Conservation (phyloP, 2,329 filamentous ascomycete species). For the Phaeosphaeriaceae sp. region DNA sequence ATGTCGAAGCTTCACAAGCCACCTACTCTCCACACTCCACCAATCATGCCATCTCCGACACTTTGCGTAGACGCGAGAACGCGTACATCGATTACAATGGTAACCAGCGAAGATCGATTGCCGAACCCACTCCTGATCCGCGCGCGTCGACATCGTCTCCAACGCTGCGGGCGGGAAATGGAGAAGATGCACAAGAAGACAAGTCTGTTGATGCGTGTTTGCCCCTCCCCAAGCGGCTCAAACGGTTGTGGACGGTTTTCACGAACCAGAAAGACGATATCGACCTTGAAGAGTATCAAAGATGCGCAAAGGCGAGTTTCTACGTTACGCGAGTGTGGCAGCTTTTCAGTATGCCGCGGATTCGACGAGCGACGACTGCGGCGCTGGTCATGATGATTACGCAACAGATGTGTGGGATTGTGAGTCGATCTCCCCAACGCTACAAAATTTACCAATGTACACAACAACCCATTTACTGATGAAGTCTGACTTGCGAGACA, state of each 20-base stretch:
- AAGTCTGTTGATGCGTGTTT: neutral
- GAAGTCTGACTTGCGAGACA: neutral
- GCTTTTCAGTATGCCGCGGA: constrained; percentile 4
- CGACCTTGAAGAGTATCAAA: constrained; percentile 2
- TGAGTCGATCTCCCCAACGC: neutral
- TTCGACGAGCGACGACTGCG: constrained; percentile 1
- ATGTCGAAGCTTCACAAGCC: neutral
- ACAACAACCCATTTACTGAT: too few relatives aligned
- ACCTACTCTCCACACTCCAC: neutral
- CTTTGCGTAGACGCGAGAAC: neutral
- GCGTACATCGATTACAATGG: neutral
- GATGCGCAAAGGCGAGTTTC: constrained; percentile 4
- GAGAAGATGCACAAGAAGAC: neutral
- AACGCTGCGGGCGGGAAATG: neutral
- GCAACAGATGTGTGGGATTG: constrained; percentile 8
- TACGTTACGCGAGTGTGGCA: constrained; percentile 3
- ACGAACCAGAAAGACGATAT: constrained; percentile 1
- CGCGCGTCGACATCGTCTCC: neutral
- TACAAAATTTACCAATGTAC: too few relatives aligned
- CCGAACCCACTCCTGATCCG: neutral
- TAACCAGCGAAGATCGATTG: neutral
- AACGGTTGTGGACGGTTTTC: neutral
- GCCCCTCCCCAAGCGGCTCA: neutral
- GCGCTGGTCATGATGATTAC: constrained; percentile 2
- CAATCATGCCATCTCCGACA: neutral